Percentiles rank a stretch among this genome's conserved stretches.
Conservation (phyloP, 768 basidiomycete genomes). For the Amanita phalloides region DNA sequence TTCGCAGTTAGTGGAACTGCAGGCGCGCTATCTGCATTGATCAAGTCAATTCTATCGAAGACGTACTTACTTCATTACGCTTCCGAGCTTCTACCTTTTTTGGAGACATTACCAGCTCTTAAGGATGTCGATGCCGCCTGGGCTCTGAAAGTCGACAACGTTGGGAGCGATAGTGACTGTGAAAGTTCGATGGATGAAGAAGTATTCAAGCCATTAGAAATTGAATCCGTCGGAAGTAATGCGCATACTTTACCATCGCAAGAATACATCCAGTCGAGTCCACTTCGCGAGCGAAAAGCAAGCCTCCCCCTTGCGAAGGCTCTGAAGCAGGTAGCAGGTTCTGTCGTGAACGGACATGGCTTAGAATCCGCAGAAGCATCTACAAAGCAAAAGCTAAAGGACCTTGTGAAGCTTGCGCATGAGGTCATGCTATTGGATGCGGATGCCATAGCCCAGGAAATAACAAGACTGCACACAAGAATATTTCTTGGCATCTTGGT, state of each 20-base stretch:
- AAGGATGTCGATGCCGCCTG: conserved; percentile 63
- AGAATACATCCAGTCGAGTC: conserved; percentile 14
- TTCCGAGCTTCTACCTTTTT: conserved; percentile 72
- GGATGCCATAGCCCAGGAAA: conserved; percentile 72
- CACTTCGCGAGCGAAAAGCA: conserved; percentile 52
- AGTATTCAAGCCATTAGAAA: conserved; percentile 25
- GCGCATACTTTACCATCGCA: conserved; percentile 11
- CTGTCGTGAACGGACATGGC: conserved; percentile 15
- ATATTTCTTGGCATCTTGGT: conserved; percentile 75
- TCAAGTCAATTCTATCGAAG: conserved; percentile 71
- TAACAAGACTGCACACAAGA: conserved; percentile 63
- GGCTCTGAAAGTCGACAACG: conserved; percentile 59
- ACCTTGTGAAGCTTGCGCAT: conserved; percentile 46
- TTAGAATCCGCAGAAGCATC: conserved; percentile 27
- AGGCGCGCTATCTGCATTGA: conserved; percentile 62
- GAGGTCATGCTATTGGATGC: conserved; percentile 48
- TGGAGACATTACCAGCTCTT: conserved; percentile 52
- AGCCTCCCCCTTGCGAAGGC: conserved; percentile 51
- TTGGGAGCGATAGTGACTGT: conserved; percentile 54
- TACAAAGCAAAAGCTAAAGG: conserved; percentile 50
- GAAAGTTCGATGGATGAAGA: conserved; percentile 46
- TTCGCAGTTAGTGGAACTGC: conserved; percentile 70
- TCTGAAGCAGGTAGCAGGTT: conserved; percentile 23
- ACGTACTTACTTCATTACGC: conserved; percentile 80
- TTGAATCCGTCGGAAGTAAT: conserved; percentile 8